Evolutionary conservation across 1,284 basidiomycete genomes (phyloP), one percentile per base, ranked within the genome.

Genomic region (Athelia psychrophila): DNA sequence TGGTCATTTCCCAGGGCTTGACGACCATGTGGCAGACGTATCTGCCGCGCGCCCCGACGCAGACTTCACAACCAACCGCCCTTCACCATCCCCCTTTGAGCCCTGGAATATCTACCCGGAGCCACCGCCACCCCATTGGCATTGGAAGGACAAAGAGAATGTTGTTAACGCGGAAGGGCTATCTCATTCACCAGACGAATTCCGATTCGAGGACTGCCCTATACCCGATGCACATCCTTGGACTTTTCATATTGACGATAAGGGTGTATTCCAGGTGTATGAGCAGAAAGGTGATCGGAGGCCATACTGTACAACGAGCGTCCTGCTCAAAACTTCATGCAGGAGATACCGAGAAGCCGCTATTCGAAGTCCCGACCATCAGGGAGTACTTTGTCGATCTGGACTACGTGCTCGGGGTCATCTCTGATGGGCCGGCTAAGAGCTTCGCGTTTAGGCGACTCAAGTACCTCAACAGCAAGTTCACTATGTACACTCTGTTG

Each of bases 331-430:
- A 19, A 20, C 35, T 30, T 24, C 30, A 40, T 49, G 27, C 23
- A 56, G 54, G 45, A 56, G 67, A 69, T 44, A 65, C 71, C 44
- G 75, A 76, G 52, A 76, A 76, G 49, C 89, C 92, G 0, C 66
- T 89, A 0, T 93, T 89, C 64, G 78, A 86, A 52, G 81, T 99
- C 3, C 95, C 95, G 2, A 85, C 81, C 42, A 89, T 98, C 48
- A 81, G 88, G 57, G 95, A 98, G 67, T 99, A 98, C 69, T 99
- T 97, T 66, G 78, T 91, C 48, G 97, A 99, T 67, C 83, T 99
- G n/a, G 96, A 99, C 66, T 93, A 87, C 64, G 78, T 95, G 9
- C 80, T 95, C 13, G 75, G 78, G 10, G 90, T 95, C 54, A 95
- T 96, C 56, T 83, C 91, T 0, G 91, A 96, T 63, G 96, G 97